A percentile compares a stretch with the other conserved stretches of the same genome.
phyloP scores from a whole-genome alignment of 2,329 filamentous ascomycete genomes.

The Stenocarpella maydis region DNA sequence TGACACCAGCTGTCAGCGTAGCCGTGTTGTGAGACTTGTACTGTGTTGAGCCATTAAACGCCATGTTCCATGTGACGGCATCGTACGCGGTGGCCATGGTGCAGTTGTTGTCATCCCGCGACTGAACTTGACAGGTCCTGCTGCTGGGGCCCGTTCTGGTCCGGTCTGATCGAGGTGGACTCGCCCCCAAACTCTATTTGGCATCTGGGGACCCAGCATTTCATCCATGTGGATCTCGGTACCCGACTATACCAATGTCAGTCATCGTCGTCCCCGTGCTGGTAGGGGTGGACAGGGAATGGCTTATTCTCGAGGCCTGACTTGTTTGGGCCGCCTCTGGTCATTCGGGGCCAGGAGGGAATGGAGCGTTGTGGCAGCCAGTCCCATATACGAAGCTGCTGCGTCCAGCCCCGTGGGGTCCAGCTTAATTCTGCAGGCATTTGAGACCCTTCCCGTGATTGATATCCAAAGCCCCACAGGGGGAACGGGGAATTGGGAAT shows the following conservation, averaged over 20 bases:
- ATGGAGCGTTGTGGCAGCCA: neutral
- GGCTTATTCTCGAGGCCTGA: neutral
- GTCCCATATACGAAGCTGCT: neutral
- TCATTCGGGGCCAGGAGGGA: neutral
- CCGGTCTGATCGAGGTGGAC: neutral
- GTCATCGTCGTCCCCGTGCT: neutral
- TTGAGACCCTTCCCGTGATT: neutral
- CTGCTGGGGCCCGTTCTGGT: neutral
- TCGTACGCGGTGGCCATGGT: neutral
- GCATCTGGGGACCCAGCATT: neutral
- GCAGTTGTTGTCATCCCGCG: neutral
- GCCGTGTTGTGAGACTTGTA: neutral
- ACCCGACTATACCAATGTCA: neutral
- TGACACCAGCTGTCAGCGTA: conserved; percentile 1
- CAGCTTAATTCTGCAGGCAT: neutral
- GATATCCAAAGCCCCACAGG: neutral
- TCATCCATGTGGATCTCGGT: neutral
- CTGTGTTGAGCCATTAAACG: conserved; percentile 13
- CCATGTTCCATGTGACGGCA: conserved; percentile 16
- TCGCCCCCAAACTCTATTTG: neutral
- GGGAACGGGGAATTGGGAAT: neutral
- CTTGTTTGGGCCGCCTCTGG: no score
- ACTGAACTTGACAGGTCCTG: neutral
- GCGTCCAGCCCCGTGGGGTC: neutral
- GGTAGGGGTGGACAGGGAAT: no score